These are phyloP conservation scores for Gossypium stocksii DNA, from an alignment of 345 rosid genomes.

Conservation along the genomic window DNA sequence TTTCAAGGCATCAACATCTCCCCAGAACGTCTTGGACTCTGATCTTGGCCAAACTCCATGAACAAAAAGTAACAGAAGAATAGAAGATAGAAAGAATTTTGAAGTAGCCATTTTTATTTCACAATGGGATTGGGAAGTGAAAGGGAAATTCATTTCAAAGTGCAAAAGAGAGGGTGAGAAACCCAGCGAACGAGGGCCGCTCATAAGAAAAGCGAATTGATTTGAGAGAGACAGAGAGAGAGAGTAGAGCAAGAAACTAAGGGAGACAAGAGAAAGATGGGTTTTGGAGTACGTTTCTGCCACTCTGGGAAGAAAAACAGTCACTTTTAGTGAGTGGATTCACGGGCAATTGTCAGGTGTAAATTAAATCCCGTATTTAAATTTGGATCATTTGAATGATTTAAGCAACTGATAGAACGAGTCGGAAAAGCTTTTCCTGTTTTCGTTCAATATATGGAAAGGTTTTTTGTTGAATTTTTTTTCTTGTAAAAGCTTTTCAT, in stretches of 20 bases:
- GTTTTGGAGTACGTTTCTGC: neutral
- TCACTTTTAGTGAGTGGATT: constrained; percentile 16
- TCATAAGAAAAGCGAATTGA: neutral
- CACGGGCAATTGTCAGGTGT: constrained; percentile 31
- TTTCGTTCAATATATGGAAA: neutral
- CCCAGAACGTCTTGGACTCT: constrained; percentile 56
- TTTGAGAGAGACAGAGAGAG: neutral
- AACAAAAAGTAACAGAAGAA: constrained; percentile 20
- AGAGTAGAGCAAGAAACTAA: neutral
- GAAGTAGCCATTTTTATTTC: constrained; percentile 23
- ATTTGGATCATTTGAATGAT: constrained; percentile 9
- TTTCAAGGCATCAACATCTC: constrained; percentile 46
- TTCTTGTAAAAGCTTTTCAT: neutral
- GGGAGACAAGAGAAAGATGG: neutral
- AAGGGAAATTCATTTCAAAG: too few relatives aligned
- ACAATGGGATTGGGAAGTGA: too few relatives aligned
- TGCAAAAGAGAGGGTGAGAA: neutral
- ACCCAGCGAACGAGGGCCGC: neutral
- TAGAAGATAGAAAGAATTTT: constrained; percentile 22
- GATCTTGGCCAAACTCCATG: neutral
- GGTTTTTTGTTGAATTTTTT: too few relatives aligned
- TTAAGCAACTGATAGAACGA: neutral
- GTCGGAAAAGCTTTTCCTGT: neutral
- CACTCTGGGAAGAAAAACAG: neutral
- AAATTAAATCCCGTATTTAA: neutral